Evolutionary conservation across 768 basidiomycete genomes (phyloP), one percentile per base, ranked within the genome.

Genomic region (Cantharellus anzutake): DNA sequence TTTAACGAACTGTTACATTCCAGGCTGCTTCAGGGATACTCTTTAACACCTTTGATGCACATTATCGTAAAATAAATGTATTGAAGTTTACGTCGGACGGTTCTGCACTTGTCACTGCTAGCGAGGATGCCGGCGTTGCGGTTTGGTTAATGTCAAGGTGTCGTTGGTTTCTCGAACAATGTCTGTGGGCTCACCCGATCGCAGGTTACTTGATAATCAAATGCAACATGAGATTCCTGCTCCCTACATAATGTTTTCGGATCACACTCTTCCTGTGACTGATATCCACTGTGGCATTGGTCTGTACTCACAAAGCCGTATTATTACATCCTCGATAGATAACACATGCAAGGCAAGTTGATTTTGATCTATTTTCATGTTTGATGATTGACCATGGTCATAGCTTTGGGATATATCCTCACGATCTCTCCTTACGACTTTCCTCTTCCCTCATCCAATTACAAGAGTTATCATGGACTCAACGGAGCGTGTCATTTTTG

Each of bases 1-100:
- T 29, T 69, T 48, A 60, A 35, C 16, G 35, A 11, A 37, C 4
- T 57, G 51, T 11, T 39, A 50, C 56, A 29, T 7, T 5, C 61
- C 71, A 96, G 91, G 75, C 90, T 64, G 76, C 85, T 5, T 96
- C 93, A n/a, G 93, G 93, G n/a, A 82, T 93, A 58, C 73, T 97
- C 52, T 90, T 82, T 73, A 81, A 84, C 64, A 79, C 86, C 0
- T 92, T 92, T 81, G 93, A 97, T 62, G 93, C 93, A 16, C 94
- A 98, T 70, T 99, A 98, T 72, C 86, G 94, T 60, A 77, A 82
- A 67, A 78, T 97, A 58, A 86, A 80, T 62, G 82, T 84, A 4
- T 71, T 98, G 2, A 80, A 78, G 50, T 98, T 97, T 68, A 86
- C 89, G 4, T 74, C 75, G 20, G 92, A 96, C 66, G 86, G 86